Percentiles rank a stretch among this genome's conserved stretches.
Evolutionary conservation across 192 early-diverging fungal genomes (phyloP).

Genomic region (Coemansia sp.): DNA sequence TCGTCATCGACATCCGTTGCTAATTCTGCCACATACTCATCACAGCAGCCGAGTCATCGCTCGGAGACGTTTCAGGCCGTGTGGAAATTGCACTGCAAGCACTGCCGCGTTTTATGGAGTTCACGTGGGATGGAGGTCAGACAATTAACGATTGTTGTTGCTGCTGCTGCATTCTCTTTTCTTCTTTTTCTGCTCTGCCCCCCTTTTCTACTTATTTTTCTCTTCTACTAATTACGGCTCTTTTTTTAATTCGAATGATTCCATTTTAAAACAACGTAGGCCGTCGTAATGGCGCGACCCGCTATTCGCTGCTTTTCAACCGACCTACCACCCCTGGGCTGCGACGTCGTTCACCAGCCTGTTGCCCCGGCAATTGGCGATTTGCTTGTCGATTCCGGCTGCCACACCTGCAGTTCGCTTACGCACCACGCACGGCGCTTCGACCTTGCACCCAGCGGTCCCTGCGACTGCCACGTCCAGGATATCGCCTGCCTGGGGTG

Average conservation of each 20-base stretch:
- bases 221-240: not conserved
- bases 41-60: constrained; percentile 8
- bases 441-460: constrained; percentile 44
- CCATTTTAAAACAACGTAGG: constrained; percentile 8
- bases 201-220: not conserved
- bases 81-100: constrained; percentile 50
- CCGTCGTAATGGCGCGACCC: constrained; percentile 45
- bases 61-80: constrained; percentile 48
- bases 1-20: not conserved
- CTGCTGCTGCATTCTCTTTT: not conserved
- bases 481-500: constrained; percentile 52
- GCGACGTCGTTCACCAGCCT: constrained; percentile 43
- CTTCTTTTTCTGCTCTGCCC: not conserved
- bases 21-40: not conserved
- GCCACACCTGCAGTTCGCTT: constrained; percentile 38
- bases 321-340: constrained; percentile 48
- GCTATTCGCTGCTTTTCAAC: constrained; percentile 51
- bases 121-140: constrained; percentile 50
- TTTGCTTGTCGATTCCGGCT: constrained; percentile 33
- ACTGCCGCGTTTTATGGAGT: constrained; percentile 48
- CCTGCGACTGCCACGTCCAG: constrained; percentile 54
- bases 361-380: constrained; percentile 34
- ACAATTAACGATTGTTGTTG: not conserved
- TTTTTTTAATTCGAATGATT: not conserved
- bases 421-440: constrained; percentile 48